Evolutionary conservation across 768 basidiomycete species (phyloP).

Genomic region (Pleurotus tuoliensis): DNA sequence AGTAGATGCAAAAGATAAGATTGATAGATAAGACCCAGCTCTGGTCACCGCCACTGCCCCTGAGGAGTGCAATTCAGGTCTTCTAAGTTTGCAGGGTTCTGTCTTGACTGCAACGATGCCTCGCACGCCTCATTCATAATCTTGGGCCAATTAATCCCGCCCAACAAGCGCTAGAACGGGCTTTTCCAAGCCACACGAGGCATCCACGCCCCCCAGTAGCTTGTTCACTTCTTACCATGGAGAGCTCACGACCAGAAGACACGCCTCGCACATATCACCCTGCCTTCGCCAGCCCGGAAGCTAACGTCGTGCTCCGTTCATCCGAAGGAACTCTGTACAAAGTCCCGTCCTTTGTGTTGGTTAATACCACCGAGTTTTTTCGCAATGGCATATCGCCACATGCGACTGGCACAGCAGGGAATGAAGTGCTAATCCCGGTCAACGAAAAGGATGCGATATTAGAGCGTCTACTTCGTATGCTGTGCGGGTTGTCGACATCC

Average conservation of each 20-base stretch:
- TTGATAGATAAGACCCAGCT: too few relatives aligned
- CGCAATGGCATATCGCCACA: slow-evolving; percentile 20
- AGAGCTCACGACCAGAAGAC: slow-evolving; percentile 6
- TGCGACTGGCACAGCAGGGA: slow-evolving; percentile 3
- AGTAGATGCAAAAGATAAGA: too few relatives aligned
- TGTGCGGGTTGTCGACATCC: slow-evolving; percentile 36
- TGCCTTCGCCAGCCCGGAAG: slow-evolving; percentile 27
- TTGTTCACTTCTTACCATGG: background rate
- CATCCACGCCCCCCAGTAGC: background rate
- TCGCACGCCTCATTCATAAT: too few relatives aligned
- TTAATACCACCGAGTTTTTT: slow-evolving; percentile 35
- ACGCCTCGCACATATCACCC: slow-evolving; percentile 22
- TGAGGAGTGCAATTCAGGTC: too few relatives aligned
- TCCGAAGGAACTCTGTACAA: slow-evolving; percentile 50
- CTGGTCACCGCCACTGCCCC: too few relatives aligned
- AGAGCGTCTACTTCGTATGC: slow-evolving; percentile 34
- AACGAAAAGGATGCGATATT: slow-evolving; percentile 33
- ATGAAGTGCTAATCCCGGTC: slow-evolving; percentile 16
- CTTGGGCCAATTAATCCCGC: background rate
- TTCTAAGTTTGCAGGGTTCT: too few relatives aligned
- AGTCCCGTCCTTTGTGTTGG: slow-evolving; percentile 24
- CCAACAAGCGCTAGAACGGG: background rate
- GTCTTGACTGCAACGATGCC: too few relatives aligned
- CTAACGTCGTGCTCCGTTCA: slow-evolving; percentile 34
- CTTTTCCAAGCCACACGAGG: background rate